phyloP scores from a whole-genome alignment of 1,284 basidiomycete species.

The Acaromyces ingoldii region DNA sequence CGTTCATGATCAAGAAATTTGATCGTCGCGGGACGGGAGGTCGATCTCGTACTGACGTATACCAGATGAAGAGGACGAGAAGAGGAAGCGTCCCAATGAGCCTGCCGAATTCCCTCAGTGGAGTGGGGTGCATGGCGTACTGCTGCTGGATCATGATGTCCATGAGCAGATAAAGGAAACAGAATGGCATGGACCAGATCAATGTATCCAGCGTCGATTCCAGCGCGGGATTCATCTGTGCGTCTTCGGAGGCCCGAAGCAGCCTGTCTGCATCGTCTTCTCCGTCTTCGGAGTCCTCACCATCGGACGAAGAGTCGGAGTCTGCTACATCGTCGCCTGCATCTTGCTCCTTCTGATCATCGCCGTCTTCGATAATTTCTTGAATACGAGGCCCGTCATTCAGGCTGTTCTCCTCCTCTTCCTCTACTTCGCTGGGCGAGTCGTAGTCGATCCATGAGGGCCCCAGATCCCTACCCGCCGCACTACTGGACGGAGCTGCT shows the following conservation, averaged over 20 bases:
- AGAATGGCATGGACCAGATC: conserved; percentile 48
- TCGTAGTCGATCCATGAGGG: too few relatives aligned
- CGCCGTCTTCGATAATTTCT: not conserved
- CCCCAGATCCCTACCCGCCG: too few relatives aligned
- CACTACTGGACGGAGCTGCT: too few relatives aligned
- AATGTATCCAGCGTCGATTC: conserved; percentile 35
- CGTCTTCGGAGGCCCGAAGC: too few relatives aligned
- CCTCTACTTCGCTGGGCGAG: too few relatives aligned
- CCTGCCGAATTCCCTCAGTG: conserved; percentile 19
- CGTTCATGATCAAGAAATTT: too few relatives aligned
- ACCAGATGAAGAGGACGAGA: conserved; percentile 24
- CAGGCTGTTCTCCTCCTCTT: too few relatives aligned
- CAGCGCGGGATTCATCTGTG: conserved; percentile 20
- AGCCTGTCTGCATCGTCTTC: not conserved
- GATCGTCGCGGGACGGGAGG: not conserved
- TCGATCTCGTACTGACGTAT: conserved; percentile 24
- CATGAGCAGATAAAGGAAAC: conserved; percentile 41
- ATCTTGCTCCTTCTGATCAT: not conserved
- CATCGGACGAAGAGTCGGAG: not conserved
- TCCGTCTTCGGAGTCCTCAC: not conserved
- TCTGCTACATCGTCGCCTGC: not conserved
- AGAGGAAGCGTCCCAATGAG: conserved; percentile 29
- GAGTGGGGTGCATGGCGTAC: conserved; percentile 36
- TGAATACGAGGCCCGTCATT: too few relatives aligned
- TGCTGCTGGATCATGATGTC: conserved; percentile 48